Percentiles rank a stretch among this genome's conserved stretches.
Evolutionary conservation across 306 rosid species (phyloP).

Genomic region (Begonia loranthoides): DNA sequence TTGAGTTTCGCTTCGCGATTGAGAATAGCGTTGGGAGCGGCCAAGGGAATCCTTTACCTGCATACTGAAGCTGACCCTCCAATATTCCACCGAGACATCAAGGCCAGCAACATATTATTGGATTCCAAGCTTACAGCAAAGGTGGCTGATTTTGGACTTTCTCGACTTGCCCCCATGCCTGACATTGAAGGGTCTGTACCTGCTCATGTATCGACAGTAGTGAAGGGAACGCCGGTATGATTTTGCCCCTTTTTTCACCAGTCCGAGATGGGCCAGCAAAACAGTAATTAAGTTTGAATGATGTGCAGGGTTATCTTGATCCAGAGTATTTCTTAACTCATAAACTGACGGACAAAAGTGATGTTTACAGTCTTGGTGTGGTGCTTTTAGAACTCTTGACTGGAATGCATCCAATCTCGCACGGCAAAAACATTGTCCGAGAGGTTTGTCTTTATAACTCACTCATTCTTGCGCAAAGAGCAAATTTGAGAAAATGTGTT

Average conservation of each 20-base stretch:
- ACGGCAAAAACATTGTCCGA: constrained; percentile 86
- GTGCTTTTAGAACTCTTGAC: constrained; percentile 81
- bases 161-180: constrained; percentile 89
- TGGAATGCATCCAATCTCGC: constrained; percentile 84
- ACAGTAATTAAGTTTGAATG: neutral
- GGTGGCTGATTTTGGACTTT: constrained; percentile 98
- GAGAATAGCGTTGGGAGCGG: constrained; percentile 64
- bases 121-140: constrained; percentile 55
- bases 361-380: constrained; percentile 91
- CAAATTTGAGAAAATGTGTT: too few species aligned
- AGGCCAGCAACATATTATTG: constrained; percentile 88
- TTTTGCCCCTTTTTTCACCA: neutral
- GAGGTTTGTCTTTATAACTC: constrained; percentile 41
- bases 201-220: constrained; percentile 80
- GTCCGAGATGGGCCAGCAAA: too few species aligned
- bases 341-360: constrained; percentile 86
- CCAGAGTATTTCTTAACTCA: constrained; percentile 92
- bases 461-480: too few species aligned
- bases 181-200: constrained; percentile 62
- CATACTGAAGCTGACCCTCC: constrained; percentile 99
- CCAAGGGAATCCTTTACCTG: constrained; percentile 81
- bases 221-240: constrained; percentile 93
- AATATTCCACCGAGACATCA: constrained; percentile 86
- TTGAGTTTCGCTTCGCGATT: constrained; percentile 56
- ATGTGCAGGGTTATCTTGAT: constrained; percentile 81